These are phyloP conservation scores for Entomortierella beljakovae DNA, from an alignment of 192 early-diverging fungal species.

Conservation along the genomic window DNA sequence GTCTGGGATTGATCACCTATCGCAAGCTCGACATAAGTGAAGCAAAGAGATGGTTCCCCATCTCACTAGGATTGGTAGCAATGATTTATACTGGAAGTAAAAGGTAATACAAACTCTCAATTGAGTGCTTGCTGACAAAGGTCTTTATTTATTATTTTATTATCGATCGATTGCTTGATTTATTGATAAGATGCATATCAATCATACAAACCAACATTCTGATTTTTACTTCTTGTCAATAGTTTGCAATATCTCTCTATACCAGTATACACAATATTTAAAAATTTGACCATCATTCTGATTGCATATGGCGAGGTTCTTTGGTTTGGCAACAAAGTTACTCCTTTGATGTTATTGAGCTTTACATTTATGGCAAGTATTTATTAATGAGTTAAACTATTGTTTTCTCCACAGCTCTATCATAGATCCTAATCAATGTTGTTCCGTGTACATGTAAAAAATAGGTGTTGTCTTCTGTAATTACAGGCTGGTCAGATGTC, in stretches of 20 bases:
- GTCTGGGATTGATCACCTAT: constrained; percentile 69
- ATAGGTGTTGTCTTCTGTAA: constrained; percentile 84
- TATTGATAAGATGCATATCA: background rate
- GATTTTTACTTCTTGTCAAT: background rate
- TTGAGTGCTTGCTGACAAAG: background rate
- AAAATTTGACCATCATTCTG: constrained; percentile 97
- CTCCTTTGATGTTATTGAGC: constrained; percentile 81
- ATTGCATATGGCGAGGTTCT: constrained; percentile 94
- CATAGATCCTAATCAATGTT: background rate
- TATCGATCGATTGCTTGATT: background rate
- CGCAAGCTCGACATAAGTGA: constrained; percentile 73
- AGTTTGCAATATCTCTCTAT: constrained; percentile 90
- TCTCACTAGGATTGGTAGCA: constrained; percentile 84
- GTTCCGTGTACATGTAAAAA: background rate
- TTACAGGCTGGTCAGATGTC: constrained; percentile 87
- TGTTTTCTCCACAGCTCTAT: background rate
- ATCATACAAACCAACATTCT: background rate
- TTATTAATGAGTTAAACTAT: background rate
- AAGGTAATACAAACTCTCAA: constrained; percentile 53
- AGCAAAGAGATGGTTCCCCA: constrained; percentile 84
- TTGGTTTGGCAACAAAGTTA: constrained; percentile 86
- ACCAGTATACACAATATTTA: constrained; percentile 97
- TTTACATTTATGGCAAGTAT: constrained; percentile 82
- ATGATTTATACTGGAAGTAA: constrained; percentile 99
- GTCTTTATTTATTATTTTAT: background rate